A percentile compares a stretch with the other conserved stretches of the same genome.
Evolutionary conservation across 1,139 yeast genomes (phyloP).

Genomic region (Taphrina wiesneri): DNA sequence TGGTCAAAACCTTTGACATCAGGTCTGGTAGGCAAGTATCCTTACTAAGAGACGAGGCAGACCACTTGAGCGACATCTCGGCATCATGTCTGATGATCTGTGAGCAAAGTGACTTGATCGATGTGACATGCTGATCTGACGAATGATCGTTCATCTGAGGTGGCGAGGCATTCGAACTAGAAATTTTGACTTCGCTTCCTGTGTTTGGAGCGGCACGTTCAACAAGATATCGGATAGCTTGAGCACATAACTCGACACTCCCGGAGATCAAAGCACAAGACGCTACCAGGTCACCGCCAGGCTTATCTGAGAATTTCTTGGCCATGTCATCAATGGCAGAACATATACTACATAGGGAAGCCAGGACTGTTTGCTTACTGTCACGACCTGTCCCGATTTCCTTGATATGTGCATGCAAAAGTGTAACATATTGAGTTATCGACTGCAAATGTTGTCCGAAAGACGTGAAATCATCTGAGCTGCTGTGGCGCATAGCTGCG

Average conservation of each 20-base stretch:
- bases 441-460: background rate
- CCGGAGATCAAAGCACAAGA: background rate
- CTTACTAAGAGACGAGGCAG: background rate
- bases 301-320: background rate
- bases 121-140: background rate
- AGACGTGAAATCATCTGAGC: background rate
- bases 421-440: background rate
- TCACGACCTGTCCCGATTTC: background rate
- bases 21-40: background rate
- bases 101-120: background rate
- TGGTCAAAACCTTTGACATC: background rate
- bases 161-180: too few relatives aligned
- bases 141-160: too few relatives aligned
- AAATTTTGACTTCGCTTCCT: too few relatives aligned
- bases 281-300: background rate
- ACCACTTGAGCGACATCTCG: background rate
- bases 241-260: background rate
- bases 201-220: background rate
- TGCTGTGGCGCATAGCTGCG: background rate
- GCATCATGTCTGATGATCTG: background rate
- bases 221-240: background rate
- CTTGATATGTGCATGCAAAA: background rate
- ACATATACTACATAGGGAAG: background rate
- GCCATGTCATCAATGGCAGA: background rate
- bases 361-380: background rate